Base-by-base conservation (phyloP, 1,284 basidiomycete species). In the Volvariella volvacea region DNA sequence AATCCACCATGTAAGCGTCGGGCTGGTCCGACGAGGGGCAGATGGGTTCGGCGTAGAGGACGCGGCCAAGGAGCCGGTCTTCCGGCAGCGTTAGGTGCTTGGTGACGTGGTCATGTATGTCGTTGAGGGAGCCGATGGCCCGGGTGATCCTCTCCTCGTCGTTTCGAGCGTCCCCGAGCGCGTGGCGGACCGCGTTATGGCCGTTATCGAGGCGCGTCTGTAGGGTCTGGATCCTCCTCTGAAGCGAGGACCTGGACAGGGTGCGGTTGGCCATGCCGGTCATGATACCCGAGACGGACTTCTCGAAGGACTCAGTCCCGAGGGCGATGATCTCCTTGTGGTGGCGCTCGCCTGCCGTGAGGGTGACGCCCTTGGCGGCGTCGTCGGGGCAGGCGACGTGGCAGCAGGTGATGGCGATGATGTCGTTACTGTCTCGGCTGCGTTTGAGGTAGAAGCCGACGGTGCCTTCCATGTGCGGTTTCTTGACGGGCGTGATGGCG, bases 301-400 rank as follows among this genome's bases (percentile, higher is more conserved):
- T 52, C 30, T 48, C 41, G 53, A 57, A 68, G 41, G 46, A 56
- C 42, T n/a, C 46, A 49, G 6, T 55, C 32, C 66, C 67, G 50
- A 66, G 64, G 17, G 49, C 55, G 47, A 68, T 48, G 49, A 70
- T 52, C 38, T 67, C 53, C 57, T 67, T 59, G 43, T 54, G 62
- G 46, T 50, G 39, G 49, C 57, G 56, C 52, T 52, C 58, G 7
- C 14, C 41, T 22, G 53, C 51, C 52, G 39, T 56, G 33, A 41
- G 53, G 22, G 55, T 50, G 45, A 54, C 44, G 50, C 43, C 51
- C 48, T 45, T 59, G 57, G 64, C 61, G 39, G 33, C 22, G 49
- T 52, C 52, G 33, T 50, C 44, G 42, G 59, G 50, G 55, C 42
- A 53, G 41, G 57, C 61, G 49, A 68, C 65, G 48, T 68, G 66